These are phyloP conservation scores for Globisporangium apiculatum DNA, from an alignment of 352 stramenopile species.

Conservation along the genomic window DNA sequence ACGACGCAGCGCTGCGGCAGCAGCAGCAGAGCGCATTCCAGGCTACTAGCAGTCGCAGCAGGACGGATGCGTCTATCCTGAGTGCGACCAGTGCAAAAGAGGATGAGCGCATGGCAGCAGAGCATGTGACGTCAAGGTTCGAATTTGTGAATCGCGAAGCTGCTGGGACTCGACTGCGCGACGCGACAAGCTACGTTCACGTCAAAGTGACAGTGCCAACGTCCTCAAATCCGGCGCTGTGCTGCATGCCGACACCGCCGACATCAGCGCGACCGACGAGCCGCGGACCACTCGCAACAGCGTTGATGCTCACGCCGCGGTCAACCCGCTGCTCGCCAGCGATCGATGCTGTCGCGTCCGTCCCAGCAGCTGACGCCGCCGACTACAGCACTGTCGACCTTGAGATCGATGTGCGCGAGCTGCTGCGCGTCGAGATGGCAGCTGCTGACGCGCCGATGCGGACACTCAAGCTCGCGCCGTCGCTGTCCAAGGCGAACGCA, in stretches of 20 bases:
- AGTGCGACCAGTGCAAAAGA: conserved; percentile 1
- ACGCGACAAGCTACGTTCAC: conserved; percentile 3
- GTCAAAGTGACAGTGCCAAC: conserved; percentile 7
- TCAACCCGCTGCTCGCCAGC: background rate
- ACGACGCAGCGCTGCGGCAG: conserved; percentile 7
- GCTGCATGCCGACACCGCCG: conserved; percentile 4
- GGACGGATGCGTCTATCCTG: no score
- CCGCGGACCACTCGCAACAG: background rate
- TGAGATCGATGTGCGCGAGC: conserved; percentile 16
- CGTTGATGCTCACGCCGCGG: background rate
- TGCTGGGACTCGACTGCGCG: background rate
- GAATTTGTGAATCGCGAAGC: background rate
- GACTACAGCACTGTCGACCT: conserved; percentile 4
- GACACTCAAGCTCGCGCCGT: conserved; percentile 36
- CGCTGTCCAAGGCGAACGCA: conserved; percentile 21
- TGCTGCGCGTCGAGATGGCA: conserved; percentile 19
- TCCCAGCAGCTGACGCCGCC: background rate
- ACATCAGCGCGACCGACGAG: background rate
- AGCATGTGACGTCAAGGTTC: background rate
- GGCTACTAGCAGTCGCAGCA: no score
- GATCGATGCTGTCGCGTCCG: background rate
- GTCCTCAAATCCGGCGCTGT: background rate
- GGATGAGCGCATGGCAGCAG: conserved; percentile 4
- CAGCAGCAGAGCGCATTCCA: background rate
- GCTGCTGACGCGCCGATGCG: conserved; percentile 25